Evolutionary conservation across 2,329 filamentous ascomycete genomes (phyloP), one percentile per base, ranked within the genome.

Genomic region (Metarhizium rileyi): DNA sequence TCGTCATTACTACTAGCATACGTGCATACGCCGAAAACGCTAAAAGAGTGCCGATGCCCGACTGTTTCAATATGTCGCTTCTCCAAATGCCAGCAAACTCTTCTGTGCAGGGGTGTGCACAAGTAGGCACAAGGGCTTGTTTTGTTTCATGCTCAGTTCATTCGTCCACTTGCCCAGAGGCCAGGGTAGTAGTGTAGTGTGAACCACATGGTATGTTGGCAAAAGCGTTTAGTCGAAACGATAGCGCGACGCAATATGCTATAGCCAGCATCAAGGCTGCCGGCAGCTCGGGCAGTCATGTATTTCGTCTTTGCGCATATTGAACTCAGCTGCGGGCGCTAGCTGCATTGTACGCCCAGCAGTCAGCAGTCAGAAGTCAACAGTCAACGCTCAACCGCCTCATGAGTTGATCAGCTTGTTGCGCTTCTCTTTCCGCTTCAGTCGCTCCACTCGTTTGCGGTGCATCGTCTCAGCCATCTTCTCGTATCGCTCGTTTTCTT

Each of bases 401-500:
- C 72, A 84, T 53, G 81, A 84, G 65, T 84, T 83, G 61, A 86
- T 64, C 65, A 89, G 71, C 73, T 91, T 93, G 70, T 91, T 98
- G 64, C 93, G 83, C 83, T 97, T 97, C 76, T 98, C 93, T 69
- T 89, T 87, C 64, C 90, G 81, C 83, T 90, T 95, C 68, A 95
- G 70, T 59, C 93, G 81, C 71, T 98, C 93, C 12, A 97, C 85
- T 53, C 90, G 79, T 77, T 95, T 97, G 70, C 81, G 83, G 73
- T 97, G 91, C 93, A 98, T 97, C 74, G 93, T 97, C 72, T 90
- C 88, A 20, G 90, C 91, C 81, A 98, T 81, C 74, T 90, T 88
- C 67, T 90, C 88, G 65, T 91, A 97, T 58, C 91, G 77, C 62
- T 90, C 89, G 69, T 86, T 90, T 74, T 97, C 93, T 61, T 89